Base-by-base conservation (phyloP, 345 rosid species). In the Brassica nigra region DNA sequence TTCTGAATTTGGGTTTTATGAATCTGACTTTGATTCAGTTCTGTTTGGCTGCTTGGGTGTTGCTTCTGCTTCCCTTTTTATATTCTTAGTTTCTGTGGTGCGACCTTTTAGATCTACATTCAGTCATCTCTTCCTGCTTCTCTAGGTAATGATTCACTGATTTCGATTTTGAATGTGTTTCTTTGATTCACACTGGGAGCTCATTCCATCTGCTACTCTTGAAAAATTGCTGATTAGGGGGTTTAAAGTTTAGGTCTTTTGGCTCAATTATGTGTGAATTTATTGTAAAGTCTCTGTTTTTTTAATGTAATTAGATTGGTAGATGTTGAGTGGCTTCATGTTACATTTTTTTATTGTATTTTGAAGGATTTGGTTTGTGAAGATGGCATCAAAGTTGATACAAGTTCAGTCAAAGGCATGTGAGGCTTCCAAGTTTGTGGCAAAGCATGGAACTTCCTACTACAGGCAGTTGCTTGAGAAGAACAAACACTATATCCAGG, bases 401-500 rank as follows among this genome's bases (percentile, higher is more conserved):
- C 93, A 88, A 74, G 12, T 81, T 77, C 88, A 89, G 77, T 88
- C 93, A 47, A 90, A 91, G 89, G 97, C 95, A 23, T 85, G 85
- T 65, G 91, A 91, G 78, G 97, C 92, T 11, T 74, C 93, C 8
- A 87, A 87, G 76, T 86, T 88, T 78, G 84, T 90, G 73, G 28
- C 95, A 1, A 90, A 88, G 86, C 90, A 91, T 33, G 98, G 98
- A 74, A 80, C 83, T 78, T 73, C 88, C 37, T 93, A 89, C 84
- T 88, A 93, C 84, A 90, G 80, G 83, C 91, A 90, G 86, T 76
- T 91, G 86, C 42, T 93, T 82, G 97, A 90, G 81, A 82, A 86
- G 88, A 93, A 93, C 88, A 90, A 90, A 82, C 90, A 93, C 4
- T 90, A 85, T 80, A 84, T 91, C 69, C 95, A 90, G 85, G 88